Conservation (phyloP, 2,329 filamentous ascomycete species). For the Alternaria novae-zelandiae region DNA sequence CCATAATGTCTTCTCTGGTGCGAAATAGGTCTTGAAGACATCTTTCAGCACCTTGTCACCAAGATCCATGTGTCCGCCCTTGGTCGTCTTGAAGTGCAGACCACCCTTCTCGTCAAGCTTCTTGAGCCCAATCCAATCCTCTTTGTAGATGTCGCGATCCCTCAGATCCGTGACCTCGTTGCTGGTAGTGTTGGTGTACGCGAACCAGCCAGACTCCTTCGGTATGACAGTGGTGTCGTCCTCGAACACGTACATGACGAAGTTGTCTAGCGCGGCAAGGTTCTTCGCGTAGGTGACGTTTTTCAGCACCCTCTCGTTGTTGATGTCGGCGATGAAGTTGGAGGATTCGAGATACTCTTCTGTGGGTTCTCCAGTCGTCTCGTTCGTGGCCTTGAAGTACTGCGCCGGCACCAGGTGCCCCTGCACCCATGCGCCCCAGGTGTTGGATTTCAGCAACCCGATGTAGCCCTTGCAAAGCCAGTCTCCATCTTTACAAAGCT, state of each 20-base stretch:
- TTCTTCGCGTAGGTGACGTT: conserved; percentile 76
- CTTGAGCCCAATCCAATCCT: conserved; percentile 93
- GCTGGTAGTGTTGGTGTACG: conserved; percentile 71
- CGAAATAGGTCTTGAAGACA: conserved; percentile 72
- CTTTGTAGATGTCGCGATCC: conserved; percentile 75
- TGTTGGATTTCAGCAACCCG: conserved; percentile 77
- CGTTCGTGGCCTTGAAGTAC: conserved; percentile 79
- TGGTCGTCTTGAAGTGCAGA: conserved; percentile 73
- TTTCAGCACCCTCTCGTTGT: conserved; percentile 84
- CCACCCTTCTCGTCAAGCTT: conserved; percentile 78
- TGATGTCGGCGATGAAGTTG: conserved; percentile 93
- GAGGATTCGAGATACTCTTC: conserved; percentile 78
- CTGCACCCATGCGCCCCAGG: conserved; percentile 82
- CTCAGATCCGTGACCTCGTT: conserved; percentile 69
- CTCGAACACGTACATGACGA: conserved; percentile 89
- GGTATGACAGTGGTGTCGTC: conserved; percentile 86
- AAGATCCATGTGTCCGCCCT: conserved; percentile 86
- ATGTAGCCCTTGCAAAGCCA: conserved; percentile 83
- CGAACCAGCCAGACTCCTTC: conserved; percentile 90
- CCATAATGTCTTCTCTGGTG: conserved; percentile 44
- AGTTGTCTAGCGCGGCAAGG: conserved; percentile 71
- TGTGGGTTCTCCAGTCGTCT: conserved; percentile 59
- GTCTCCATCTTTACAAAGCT: conserved; percentile 73
- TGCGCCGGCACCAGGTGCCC: conserved; percentile 85
- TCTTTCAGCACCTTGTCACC: conserved; percentile 68